Conservation (phyloP, 495 filamentous ascomycete species). For the Penicillium steckii region DNA sequence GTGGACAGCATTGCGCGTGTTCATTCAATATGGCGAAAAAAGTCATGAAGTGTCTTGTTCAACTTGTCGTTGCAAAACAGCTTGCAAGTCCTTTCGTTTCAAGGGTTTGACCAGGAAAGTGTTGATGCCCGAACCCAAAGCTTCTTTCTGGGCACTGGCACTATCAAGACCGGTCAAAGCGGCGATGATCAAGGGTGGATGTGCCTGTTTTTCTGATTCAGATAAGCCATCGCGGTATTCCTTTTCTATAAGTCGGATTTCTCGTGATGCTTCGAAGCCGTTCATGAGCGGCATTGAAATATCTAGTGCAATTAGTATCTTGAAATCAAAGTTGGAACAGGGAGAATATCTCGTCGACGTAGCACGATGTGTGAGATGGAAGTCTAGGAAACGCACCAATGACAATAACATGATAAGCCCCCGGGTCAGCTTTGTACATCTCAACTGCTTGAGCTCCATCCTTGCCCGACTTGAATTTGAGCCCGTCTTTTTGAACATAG, state of each 20-base stretch:
- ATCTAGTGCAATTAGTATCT: conserved; percentile 40
- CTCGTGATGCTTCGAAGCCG: conserved; percentile 73
- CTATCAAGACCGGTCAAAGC: conserved; percentile 38
- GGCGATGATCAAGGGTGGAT: conserved; percentile 23
- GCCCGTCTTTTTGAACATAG: conserved; percentile 38
- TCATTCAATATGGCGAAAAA: too few species aligned
- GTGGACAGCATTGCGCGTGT: too few species aligned
- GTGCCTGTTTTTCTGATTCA: background rate
- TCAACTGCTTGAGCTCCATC: conserved; percentile 57
- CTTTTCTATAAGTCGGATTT: conserved; percentile 64
- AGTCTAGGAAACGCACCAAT: conserved; percentile 41
- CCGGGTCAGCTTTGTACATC: conserved; percentile 30
- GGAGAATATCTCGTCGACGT: background rate
- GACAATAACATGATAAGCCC: conserved; percentile 43
- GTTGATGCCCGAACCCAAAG: conserved; percentile 38
- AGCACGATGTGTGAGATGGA: conserved; percentile 10
- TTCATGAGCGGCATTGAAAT: conserved; percentile 85
- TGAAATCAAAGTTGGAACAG: background rate
- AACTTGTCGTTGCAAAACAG: background rate
- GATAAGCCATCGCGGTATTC: conserved; percentile 24
- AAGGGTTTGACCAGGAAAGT: conserved; percentile 41
- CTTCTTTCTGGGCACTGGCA: conserved; percentile 27
- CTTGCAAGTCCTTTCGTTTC: conserved; percentile 21
- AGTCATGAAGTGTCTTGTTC: background rate
- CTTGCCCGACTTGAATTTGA: conserved; percentile 31